phyloP scores from a whole-genome alignment of 768 basidiomycete genomes.

The Crassisporium funariophilum region DNA sequence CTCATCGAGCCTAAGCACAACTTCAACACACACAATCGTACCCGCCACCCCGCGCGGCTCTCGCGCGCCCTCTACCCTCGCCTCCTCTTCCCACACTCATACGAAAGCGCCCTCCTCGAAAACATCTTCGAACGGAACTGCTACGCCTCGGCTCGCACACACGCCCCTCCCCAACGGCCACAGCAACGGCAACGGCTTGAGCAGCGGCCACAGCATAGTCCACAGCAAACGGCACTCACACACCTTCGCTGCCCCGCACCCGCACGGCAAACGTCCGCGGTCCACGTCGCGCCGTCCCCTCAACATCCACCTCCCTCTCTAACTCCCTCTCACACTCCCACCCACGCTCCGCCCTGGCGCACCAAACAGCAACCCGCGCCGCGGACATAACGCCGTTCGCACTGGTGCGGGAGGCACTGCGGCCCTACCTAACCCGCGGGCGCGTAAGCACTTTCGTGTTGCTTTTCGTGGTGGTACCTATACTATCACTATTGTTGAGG shows the following conservation, averaged over 20 bases:
- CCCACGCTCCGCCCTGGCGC: slow-evolving; percentile 22
- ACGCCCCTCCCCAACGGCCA: slow-evolving; percentile 12
- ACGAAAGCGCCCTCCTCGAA: slow-evolving; percentile 37
- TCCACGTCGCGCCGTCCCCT: slow-evolving; percentile 28
- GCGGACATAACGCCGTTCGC: slow-evolving; percentile 36
- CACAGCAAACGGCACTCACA: too few species aligned
- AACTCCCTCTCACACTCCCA: too few species aligned
- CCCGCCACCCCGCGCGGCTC: slow-evolving; percentile 46
- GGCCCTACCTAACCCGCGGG: slow-evolving; percentile 49
- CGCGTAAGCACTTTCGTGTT: slow-evolving; percentile 52
- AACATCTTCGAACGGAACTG: slow-evolving; percentile 41
- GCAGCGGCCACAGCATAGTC: too few species aligned
- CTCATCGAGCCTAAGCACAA: slow-evolving; percentile 69
- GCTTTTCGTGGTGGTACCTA: slow-evolving; percentile 46
- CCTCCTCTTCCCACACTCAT: slow-evolving; percentile 27
- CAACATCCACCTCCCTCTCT: slow-evolving; percentile 25
- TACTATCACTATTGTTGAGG: slow-evolving; percentile 53
- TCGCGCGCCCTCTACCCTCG: slow-evolving; percentile 23
- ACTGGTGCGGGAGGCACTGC: slow-evolving; percentile 49
- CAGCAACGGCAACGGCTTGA: too few species aligned
- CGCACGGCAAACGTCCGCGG: slow-evolving; percentile 23
- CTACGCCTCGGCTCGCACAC: slow-evolving; percentile 30
- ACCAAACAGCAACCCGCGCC: slow-evolving; percentile 17
- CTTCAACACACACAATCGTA: slow-evolving; percentile 72
- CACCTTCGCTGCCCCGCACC: too few species aligned